Percentiles rank a stretch among this genome's conserved stretches.
Conservation (phyloP, 768 basidiomycete genomes). For the Candolleomyces eurysporus region DNA sequence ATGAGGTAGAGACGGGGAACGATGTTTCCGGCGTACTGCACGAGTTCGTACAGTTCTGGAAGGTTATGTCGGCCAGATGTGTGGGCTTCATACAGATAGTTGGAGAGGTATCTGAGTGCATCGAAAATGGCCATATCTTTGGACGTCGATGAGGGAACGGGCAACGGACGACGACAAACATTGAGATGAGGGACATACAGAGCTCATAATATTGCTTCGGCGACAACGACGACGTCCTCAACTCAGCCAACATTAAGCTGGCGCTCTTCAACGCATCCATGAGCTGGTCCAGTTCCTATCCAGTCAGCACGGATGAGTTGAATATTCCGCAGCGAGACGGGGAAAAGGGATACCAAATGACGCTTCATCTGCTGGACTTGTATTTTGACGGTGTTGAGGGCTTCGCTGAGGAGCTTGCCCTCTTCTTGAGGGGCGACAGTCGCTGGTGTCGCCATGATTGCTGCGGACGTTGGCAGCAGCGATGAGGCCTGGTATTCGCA, state of each 20-base stretch:
- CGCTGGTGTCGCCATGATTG: conserved; percentile 17
- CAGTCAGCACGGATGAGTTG: conserved; percentile 3
- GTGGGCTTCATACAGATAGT: conserved; percentile 97
- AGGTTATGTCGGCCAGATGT: conserved; percentile 89
- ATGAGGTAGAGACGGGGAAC: conserved; percentile 94
- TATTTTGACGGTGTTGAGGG: conserved; percentile 81
- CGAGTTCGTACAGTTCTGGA: conserved; percentile 97
- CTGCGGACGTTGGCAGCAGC: conserved; percentile 5
- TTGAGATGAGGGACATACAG: conserved; percentile 50
- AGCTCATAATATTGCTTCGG: conserved; percentile 99
- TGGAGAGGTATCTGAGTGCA: conserved; percentile 89
- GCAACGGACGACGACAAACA: neutral
- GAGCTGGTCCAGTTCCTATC: conserved; percentile 90
- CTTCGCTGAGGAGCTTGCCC: conserved; percentile 83
- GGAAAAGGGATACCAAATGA: conserved; percentile 58
- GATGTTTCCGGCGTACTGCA: conserved; percentile 99
- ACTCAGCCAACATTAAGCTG: conserved; percentile 94
- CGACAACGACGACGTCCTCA: conserved; percentile 88
- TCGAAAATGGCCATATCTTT: conserved; percentile 99
- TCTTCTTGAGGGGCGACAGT: conserved; percentile 54
- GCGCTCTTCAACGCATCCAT: conserved; percentile 99
- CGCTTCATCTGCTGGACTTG: conserved; percentile 95
- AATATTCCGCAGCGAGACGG: conserved; percentile 4
- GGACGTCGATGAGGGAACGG: neutral
- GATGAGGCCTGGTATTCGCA: neutral